Evolutionary conservation across 805 yeast species (phyloP), one percentile per base, ranked within the genome.

Genomic region (Hanseniaspora thailandica): DNA sequence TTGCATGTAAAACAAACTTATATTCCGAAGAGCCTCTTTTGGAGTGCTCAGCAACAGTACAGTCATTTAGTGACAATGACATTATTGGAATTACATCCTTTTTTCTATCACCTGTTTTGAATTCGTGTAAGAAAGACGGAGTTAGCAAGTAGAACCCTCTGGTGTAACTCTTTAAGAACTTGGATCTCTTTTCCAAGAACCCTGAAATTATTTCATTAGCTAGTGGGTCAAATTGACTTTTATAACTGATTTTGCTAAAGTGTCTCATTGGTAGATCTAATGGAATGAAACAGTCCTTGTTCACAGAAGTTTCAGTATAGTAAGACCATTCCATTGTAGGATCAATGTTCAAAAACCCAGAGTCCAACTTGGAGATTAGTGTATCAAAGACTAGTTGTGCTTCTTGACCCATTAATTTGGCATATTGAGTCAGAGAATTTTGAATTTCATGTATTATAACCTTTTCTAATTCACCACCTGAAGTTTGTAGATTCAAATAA

Each of bases 71-170:
- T 7, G 86, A 73, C 52, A 89, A 68, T 0, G 96, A 87, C 85
- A 85, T 82, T 23, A 85, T 81, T 2, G 97, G 97, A 15, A 74
- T 63, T 50, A 85, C 77, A 65, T 88, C 96, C 62, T 78, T 84
- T 62, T 81, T 84, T 54, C 95, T 76, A 66, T 89, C 96, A 3
- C 80, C 67, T 1, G 87, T 68, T 70, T 88, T 89, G 69, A 90
- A 86, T 69, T 90, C 98, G 65, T 93, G 97, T 54, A 90, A 70
- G 62, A 79, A 88, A 54, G 81, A 81, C 54, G 96, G 84, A 2
- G 98, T 88, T 59, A 90, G 72, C 19, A 90, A 96, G 64, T 87
- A 93, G 80, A 84, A 93, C 3, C 93, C 95, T 57, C 81, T 76
- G 4, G 95, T 79, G 67, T 88, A 93, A n/a, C 90, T 83, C 71